Evolutionary conservation across 306 rosid species (phyloP).

Genomic region (Delonix regia): DNA sequence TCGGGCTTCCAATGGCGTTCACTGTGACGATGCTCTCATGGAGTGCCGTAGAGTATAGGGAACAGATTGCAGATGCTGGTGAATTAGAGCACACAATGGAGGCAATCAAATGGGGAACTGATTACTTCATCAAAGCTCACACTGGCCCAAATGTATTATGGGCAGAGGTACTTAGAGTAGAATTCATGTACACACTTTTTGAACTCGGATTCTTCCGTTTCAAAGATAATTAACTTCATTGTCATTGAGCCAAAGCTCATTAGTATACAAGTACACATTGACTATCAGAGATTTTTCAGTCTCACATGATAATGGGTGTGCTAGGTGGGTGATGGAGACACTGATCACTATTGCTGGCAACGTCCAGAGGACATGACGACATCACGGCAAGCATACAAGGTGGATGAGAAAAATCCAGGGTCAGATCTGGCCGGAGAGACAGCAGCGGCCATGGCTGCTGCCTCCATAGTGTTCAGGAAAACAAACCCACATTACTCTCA

Average conservation of each 20-base stretch:
- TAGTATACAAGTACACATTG: background rate
- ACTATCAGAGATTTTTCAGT: background rate
- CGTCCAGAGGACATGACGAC: conserved; percentile 98
- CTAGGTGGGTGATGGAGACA: conserved; percentile 98
- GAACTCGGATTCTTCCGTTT: background rate
- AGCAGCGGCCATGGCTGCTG: conserved; percentile 94
- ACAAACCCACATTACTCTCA: conserved; percentile 89
- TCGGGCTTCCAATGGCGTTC: conserved; percentile 97
- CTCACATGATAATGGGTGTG: background rate
- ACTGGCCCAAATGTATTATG: conserved; percentile 87
- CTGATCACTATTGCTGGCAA: conserved; percentile 99
- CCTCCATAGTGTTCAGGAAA: conserved; percentile 74
- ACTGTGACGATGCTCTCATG: conserved; percentile 97
- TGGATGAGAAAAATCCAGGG: conserved; percentile 80
- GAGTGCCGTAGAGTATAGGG: conserved; percentile 74
- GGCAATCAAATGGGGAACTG: conserved; percentile 98
- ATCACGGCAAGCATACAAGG: conserved; percentile 87
- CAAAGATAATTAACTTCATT: too few relatives aligned
- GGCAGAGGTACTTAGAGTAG: conserved; percentile 70
- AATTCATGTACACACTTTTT: background rate
- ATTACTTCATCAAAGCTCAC: conserved; percentile 97
- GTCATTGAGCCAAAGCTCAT: background rate
- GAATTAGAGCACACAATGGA: conserved; percentile 81
- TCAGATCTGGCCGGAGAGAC: conserved; percentile 98
- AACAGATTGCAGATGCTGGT: conserved; percentile 75